Evolutionary conservation across 495 filamentous ascomycete species (phyloP).

Genomic region (Penicillium dipodomyicola): DNA sequence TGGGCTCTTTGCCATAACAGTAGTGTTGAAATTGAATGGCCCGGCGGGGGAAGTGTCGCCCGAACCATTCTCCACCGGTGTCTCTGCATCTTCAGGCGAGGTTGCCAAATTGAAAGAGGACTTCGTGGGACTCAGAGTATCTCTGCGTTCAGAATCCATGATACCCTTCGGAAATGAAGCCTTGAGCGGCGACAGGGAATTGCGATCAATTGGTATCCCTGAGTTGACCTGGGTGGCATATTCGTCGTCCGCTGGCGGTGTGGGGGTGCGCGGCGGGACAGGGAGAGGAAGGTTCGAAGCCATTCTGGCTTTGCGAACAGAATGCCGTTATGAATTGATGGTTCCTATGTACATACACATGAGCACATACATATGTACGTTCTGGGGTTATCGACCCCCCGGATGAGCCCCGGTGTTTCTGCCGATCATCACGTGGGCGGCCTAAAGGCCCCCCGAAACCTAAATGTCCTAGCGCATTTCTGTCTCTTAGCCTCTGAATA

Average conservation of each 20-base stretch:
- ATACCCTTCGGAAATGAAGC: constrained; percentile 43
- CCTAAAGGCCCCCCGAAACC: constrained; percentile 1
- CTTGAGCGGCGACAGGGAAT: constrained; percentile 62
- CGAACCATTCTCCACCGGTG: constrained; percentile 36
- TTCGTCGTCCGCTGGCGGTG: constrained; percentile 59
- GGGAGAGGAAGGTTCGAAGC: constrained; percentile 62
- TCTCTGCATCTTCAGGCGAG: constrained; percentile 33
- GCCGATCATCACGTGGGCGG: constrained; percentile 11
- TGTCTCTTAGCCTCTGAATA: not conserved
- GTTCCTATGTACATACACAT: constrained; percentile 10
- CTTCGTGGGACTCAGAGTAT: constrained; percentile 40
- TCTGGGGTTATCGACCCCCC: constrained; percentile 1
- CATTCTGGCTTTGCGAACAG: constrained; percentile 37
- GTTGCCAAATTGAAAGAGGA: constrained; percentile 45
- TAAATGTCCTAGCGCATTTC: constrained; percentile 3
- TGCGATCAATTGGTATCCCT: constrained; percentile 53
- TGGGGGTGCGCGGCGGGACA: constrained; percentile 64
- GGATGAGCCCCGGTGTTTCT: constrained; percentile 8
- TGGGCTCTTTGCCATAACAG: constrained; percentile 70
- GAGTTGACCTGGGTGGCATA: constrained; percentile 29
- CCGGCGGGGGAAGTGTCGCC: constrained; percentile 41
- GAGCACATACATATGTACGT: not conserved
- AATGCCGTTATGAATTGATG: constrained; percentile 8
- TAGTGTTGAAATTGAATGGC: constrained; percentile 94
- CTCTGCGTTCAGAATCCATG: constrained; percentile 30